These are phyloP conservation scores for Cystobasidium slooffiae DNA, from an alignment of 1,284 basidiomycete genomes.

Conservation along the genomic window DNA sequence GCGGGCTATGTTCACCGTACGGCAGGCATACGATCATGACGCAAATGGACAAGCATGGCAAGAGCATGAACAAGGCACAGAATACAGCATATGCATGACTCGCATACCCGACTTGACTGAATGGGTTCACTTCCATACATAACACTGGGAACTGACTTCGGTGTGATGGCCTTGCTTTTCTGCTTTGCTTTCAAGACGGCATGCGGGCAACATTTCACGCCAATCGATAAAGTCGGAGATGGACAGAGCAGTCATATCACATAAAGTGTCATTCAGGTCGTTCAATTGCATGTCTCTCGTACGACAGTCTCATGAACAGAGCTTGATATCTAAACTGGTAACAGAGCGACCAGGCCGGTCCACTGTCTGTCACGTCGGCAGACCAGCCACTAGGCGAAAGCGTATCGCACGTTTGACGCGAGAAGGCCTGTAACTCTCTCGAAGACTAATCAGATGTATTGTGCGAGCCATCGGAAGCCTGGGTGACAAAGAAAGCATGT, in stretches of 20 bases:
- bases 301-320: no score
- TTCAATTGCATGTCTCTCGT: no score
- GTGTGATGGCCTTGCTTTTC: no score
- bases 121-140: background rate
- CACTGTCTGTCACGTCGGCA: no score
- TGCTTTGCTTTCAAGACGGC: no score
- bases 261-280: no score
- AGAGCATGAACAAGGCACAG: background rate
- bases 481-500: conserved; percentile 37
- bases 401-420: no score
- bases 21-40: conserved; percentile 1
- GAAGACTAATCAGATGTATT: conserved; percentile 69
- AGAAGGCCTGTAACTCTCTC: background rate
- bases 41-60: background rate
- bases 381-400: no score
- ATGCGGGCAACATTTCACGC: conserved; percentile 1
- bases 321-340: no score
- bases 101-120: background rate
- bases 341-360: no score
- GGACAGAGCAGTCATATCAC: background rate
- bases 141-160: background rate
- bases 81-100: background rate
- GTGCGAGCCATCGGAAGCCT: conserved; percentile 97
- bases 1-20: background rate
- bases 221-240: background rate